Conservation (phyloP, 1,284 basidiomycete species). For the Pseudozyma flocculosa region DNA sequence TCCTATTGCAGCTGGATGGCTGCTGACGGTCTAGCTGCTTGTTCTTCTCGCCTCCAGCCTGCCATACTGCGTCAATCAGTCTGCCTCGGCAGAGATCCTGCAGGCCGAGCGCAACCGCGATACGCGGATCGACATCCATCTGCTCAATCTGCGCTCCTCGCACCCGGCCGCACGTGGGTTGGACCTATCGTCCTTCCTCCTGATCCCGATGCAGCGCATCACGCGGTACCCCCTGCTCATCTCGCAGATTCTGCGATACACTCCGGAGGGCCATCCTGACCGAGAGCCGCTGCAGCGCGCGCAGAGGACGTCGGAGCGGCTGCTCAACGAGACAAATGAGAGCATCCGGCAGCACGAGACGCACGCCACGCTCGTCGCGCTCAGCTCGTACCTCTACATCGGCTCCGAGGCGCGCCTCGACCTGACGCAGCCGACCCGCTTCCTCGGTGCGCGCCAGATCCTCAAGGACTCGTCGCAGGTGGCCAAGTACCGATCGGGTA, state of each 20-base stretch:
- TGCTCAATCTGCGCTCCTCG: constrained; percentile 73
- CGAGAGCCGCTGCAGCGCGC: constrained; percentile 65
- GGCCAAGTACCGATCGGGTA: constrained; percentile 77
- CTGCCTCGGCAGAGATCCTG: constrained; percentile 74
- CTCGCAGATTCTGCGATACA: constrained; percentile 89
- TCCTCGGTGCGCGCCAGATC: constrained; percentile 73
- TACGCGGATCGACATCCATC: constrained; percentile 67
- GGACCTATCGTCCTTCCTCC: constrained; percentile 84
- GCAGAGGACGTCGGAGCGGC: constrained; percentile 69
- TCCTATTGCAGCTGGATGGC: background rate
- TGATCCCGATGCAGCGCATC: constrained; percentile 92
- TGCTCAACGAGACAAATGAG: constrained; percentile 82
- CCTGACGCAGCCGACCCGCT: constrained; percentile 80
- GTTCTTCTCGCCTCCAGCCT: constrained; percentile 56
- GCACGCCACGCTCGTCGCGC: constrained; percentile 68
- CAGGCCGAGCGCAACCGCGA: constrained; percentile 73
- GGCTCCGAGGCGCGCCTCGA: constrained; percentile 60
- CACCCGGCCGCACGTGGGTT: constrained; percentile 76
- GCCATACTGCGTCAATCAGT: constrained; percentile 90
- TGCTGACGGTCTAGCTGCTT: too few species aligned
- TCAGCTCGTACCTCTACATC: constrained; percentile 80
- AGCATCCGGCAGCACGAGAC: constrained; percentile 82
- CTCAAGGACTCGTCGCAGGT: constrained; percentile 78
- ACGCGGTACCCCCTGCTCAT: constrained; percentile 92
- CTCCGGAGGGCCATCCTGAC: constrained; percentile 84